Evolutionary conservation across 139 green algal species (phyloP).

Genomic region (Chara braunii): DNA sequence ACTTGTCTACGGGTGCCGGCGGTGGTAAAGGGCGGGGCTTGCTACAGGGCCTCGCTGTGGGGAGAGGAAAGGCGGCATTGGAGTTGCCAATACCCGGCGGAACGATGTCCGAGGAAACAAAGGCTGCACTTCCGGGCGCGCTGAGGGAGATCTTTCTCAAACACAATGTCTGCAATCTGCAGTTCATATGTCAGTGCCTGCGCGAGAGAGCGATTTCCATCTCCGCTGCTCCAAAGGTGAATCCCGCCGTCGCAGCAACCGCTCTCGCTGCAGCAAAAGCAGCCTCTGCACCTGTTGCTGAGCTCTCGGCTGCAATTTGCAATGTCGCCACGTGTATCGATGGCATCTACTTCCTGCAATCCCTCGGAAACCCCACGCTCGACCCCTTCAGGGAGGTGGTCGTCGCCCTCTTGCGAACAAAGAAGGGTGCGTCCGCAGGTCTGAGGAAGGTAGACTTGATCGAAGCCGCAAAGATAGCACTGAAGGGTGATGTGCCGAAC

Average conservation of each 20-base stretch:
- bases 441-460: constrained; percentile 32
- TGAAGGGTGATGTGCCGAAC: constrained; percentile 22
- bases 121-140: constrained; percentile 2
- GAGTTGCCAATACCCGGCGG: too few species aligned
- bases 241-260: not conserved
- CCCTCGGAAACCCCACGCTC: constrained; percentile 17
- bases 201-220: constrained; percentile 8
- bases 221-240: constrained; percentile 7
- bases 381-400: constrained; percentile 39
- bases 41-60: not conserved
- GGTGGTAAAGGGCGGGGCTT: not conserved
- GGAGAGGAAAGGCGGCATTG: too few species aligned
- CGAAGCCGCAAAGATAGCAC: constrained; percentile 30
- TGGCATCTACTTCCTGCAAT: constrained; percentile 24
- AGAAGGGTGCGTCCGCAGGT: constrained; percentile 5
- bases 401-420: constrained; percentile 19
- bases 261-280: not conserved
- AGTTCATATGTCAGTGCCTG: constrained; percentile 12
- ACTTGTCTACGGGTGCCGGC: not conserved
- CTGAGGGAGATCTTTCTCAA: constrained; percentile 26
- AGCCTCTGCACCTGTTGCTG: not conserved
- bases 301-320: not conserved
- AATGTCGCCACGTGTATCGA: constrained; percentile 26
- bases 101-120: constrained; percentile 25
- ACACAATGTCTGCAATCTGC: constrained; percentile 16